phyloP scores from a whole-genome alignment of 2,329 filamentous ascomycete species.

The Xylaria sp. region DNA sequence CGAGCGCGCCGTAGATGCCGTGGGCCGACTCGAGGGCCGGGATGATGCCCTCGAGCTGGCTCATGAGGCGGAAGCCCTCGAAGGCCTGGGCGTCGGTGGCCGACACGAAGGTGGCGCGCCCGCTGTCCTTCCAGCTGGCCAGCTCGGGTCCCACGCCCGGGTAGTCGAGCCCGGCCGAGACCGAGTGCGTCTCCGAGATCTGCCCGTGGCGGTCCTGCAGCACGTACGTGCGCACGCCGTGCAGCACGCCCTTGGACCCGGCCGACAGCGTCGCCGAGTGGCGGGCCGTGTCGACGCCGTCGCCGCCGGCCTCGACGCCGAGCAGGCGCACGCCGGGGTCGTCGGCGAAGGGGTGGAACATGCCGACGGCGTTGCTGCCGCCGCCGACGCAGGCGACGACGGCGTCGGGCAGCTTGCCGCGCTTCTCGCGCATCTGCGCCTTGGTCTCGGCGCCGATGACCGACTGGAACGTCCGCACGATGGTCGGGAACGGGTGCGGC shows the following conservation, averaged over 20 bases:
- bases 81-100: conserved; percentile 93
- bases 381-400: conserved; percentile 97
- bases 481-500: conserved; percentile 96
- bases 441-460: conserved; percentile 96
- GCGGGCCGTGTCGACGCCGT: conserved; percentile 81
- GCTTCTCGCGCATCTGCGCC: conserved; percentile 81
- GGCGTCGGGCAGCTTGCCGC: conserved; percentile 89
- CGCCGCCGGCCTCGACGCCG: conserved; percentile 93
- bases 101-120: conserved; percentile 84
- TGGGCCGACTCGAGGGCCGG: conserved; percentile 93
- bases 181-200: conserved; percentile 92
- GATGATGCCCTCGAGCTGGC: conserved; percentile 92
- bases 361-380: conserved; percentile 91
- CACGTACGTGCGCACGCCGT: conserved; percentile 94
- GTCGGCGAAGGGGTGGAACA: conserved; percentile 95
- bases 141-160: conserved; percentile 95
- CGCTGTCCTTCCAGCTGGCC: conserved; percentile 86
- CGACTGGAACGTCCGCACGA: conserved; percentile 95
- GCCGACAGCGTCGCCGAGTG: conserved; percentile 88
- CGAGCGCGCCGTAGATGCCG: conserved; percentile 84
- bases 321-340: conserved; percentile 85
- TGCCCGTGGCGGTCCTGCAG: conserved; percentile 92
- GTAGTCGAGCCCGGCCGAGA: conserved; percentile 96
- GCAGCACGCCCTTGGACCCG: conserved; percentile 88
- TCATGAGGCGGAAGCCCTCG: conserved; percentile 80